phyloP scores from a whole-genome alignment of 495 filamentous ascomycete genomes.

The Pseudevernia furfuracea region DNA sequence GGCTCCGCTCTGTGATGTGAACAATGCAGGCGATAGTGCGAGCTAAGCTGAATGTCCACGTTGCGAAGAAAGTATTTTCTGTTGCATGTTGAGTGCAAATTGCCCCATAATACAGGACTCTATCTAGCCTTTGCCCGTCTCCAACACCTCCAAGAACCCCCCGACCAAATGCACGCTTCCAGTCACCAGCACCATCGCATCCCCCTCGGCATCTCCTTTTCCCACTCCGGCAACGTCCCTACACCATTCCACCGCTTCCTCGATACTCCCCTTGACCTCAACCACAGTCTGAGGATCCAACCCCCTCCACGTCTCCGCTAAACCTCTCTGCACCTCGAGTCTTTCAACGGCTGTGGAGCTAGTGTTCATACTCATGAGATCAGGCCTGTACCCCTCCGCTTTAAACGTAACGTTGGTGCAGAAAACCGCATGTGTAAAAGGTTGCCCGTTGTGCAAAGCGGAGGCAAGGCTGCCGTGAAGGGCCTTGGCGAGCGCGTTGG shows the following conservation, averaged over 20 bases:
- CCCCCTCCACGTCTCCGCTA: constrained; percentile 64
- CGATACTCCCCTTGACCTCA: constrained; percentile 65
- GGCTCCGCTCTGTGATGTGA: neutral
- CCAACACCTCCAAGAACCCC: constrained; percentile 67
- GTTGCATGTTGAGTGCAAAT: constrained; percentile 10
- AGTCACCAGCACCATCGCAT: constrained; percentile 54
- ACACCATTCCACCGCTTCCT: constrained; percentile 71
- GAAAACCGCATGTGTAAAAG: constrained; percentile 76
- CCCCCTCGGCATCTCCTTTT: constrained; percentile 28
- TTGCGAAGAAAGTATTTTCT: neutral
- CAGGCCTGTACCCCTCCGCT: constrained; percentile 58
- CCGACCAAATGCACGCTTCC: constrained; percentile 89
- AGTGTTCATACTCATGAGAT: constrained; percentile 70
- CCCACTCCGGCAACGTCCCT: constrained; percentile 44
- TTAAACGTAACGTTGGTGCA: constrained; percentile 81
- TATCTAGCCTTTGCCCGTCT: constrained; percentile 27
- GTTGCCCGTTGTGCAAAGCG: constrained; percentile 41
- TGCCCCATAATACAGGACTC: neutral
- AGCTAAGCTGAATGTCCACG: neutral
- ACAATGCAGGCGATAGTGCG: neutral
- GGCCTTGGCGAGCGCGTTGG: constrained; percentile 53
- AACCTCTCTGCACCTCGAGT: constrained; percentile 63
- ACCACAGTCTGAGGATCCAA: constrained; percentile 54
- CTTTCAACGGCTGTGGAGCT: constrained; percentile 58
- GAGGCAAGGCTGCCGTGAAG: constrained; percentile 59